Evolutionary conservation across 768 basidiomycete genomes (phyloP).

Genomic region (Tylopilus subfusipes): DNA sequence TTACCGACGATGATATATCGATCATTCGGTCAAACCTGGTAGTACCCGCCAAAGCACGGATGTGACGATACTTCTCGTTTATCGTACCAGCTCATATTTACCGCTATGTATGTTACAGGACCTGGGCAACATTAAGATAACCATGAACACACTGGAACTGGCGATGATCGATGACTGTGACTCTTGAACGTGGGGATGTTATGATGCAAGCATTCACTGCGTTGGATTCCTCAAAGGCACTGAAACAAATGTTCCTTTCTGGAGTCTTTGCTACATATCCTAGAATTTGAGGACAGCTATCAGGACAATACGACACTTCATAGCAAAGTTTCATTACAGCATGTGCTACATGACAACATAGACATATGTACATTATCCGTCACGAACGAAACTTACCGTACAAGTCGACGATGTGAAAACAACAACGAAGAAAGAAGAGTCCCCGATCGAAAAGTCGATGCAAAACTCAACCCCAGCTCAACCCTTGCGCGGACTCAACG

Average conservation of each 20-base stretch:
- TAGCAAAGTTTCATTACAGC: not conserved
- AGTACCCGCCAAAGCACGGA: constrained; percentile 29
- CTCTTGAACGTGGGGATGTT: too few species aligned
- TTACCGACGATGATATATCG: constrained; percentile 61
- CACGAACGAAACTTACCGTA: not conserved
- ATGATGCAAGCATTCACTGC: too few species aligned
- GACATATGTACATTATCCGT: not conserved
- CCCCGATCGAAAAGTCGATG: not conserved
- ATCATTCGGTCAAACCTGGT: constrained; percentile 59
- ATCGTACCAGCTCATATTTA: not conserved
- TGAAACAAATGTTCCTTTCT: too few species aligned
- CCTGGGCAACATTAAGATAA: not conserved
- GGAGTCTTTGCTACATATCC: too few species aligned
- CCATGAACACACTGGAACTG: not conserved
- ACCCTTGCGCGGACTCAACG: constrained; percentile 34
- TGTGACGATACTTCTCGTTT: constrained; percentile 14
- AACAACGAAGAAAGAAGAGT: not conserved
- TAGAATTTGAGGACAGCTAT: too few species aligned
- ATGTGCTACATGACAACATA: not conserved
- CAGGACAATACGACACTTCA: not conserved
- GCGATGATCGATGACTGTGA: too few species aligned
- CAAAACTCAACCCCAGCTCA: not conserved
- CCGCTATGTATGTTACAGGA: not conserved
- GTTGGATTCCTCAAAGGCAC: too few species aligned
- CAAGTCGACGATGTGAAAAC: not conserved